Evolutionary conservation across 176 grass and related monocot genomes (phyloP).

Genomic region (Coix lacrymajobi): DNA sequence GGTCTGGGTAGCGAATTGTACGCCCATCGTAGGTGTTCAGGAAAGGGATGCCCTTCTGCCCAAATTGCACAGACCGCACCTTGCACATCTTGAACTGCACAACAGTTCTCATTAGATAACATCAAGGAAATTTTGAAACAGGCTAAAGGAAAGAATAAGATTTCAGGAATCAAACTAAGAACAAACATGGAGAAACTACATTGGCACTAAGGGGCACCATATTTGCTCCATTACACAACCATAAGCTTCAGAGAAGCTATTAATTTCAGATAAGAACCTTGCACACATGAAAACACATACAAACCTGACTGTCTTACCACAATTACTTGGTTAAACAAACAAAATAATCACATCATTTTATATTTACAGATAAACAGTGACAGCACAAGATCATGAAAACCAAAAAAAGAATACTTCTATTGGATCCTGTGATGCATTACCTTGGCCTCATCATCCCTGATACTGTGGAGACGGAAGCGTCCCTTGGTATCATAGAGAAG

Average conservation of each 20-base stretch:
- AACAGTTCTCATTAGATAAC: neutral
- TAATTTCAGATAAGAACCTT: neutral
- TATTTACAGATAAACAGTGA: neutral
- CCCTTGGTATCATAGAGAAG: conserved; percentile 50
- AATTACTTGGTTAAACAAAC: neutral
- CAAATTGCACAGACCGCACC: conserved; percentile 47
- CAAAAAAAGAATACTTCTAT: neutral
- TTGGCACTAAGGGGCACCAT: neutral
- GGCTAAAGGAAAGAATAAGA: neutral
- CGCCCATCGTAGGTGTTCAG: conserved; percentile 45
- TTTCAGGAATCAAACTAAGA: neutral
- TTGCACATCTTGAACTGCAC: conserved; percentile 47
- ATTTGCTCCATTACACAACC: neutral
- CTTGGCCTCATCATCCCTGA: conserved; percentile 45
- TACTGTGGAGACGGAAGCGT: conserved; percentile 40
- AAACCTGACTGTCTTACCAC: neutral
- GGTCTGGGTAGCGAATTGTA: conserved; percentile 47
- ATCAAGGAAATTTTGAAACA: neutral
- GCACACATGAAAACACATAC: neutral
- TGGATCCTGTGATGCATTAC: neutral
- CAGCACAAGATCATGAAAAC: neutral
- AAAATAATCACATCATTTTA: neutral
- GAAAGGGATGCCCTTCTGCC: conserved; percentile 49
- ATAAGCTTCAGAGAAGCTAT: neutral
- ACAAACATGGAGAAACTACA: neutral